Base-by-base conservation (phyloP, 2,329 filamentous ascomycete genomes). In the Botrytis galanthina region DNA sequence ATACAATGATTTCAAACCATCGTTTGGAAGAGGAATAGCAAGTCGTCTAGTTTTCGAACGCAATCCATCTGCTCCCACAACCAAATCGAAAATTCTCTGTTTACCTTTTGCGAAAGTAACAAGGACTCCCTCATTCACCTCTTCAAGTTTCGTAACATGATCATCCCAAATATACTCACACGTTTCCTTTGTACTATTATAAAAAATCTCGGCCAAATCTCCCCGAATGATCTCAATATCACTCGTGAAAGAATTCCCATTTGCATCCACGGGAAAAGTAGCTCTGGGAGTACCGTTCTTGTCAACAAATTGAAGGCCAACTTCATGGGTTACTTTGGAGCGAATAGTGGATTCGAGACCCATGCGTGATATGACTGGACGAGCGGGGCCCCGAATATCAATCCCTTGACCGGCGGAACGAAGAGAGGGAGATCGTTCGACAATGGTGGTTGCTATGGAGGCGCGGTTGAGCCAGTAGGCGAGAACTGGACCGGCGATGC, bases 401-500 rank as follows among this genome's bases (percentile, higher is more conserved):
- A 90, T 79, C 63, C 88, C 86, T 16, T 85, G 84, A 0, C 88
- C 88, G 0, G 82, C 81, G 1, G 83, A 80, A 3, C 87, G 84
- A 0, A 88, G 79, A 51, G 6, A 81, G 77, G 62, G 75, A 81
- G 7, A 84, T 81, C 75, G 82, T 75, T 86, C 85, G 51, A 86
- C 77, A 42, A 86, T 74, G 1, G 82, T 83, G 61, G 84, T 78
- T 46, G 77, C 74, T 72, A 82, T 80, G 42, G 82, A 81, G 37
- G 80, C 75, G 63, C 81, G 81, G 5, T 85, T 80, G 35, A 89
- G 84, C 80, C 85, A 86, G 79, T 84, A 85, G 51, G 86, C 87
- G 18, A 87, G 79, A 8, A 85, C 81, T 18, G 82, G 83, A 20
- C 82, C 82, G 18, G 80, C 81, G 54, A 82, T 79, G 26, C 81